Evolutionary conservation across 2,329 filamentous ascomycete genomes (phyloP), one percentile per base, ranked within the genome.

Genomic region (Hypomyces perniciosus): DNA sequence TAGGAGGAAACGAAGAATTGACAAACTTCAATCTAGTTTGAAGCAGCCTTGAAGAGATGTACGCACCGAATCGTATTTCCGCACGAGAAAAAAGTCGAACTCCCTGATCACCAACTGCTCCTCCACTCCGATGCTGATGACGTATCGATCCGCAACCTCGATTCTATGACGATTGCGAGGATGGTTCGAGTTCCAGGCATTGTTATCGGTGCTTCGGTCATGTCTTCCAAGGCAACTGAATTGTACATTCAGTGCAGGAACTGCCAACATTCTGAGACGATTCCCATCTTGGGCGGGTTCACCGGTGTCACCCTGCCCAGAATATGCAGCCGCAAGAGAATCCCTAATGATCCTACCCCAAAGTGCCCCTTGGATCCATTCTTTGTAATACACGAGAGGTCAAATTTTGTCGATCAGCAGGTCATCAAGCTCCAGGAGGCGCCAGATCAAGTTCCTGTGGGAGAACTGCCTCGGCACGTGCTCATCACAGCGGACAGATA

Each of bases 351-450:
- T 41, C 73, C 76, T 2, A 77, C 79, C 1, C 82, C 88, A 35
- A 84, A 86, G 61, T 99, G 93, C 62, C 91, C 92, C 0, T 72
- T 99, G 54, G 93, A 99, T 62, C 93, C 93, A 12, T 99, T 96
- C 71, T 95, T 93, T 62, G 90, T 99, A 51, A 79, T 93, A 52
- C 93, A 99, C 65, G 93, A 99, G 69, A 90, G 87, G 67, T 96
- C 88, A 35, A 83, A 84, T 56, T 99, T 99, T 65, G 91, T 97
- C 62, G 93, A 99, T 63, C 93, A 99, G 69, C 93, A 99, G 68
- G 89, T 99, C 54, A 86, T 99, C 66, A 99, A 99, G 69, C 81
- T 99, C 13, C 93, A 99, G 66, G 93, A 99, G 70, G 93, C 92
- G 0, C 93, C 93, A 1, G 93, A 99, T 63, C 90, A 97, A 68